Evolutionary conservation across 2,329 filamentous ascomycete genomes (phyloP), one percentile per base, ranked within the genome.

Genomic region (Neophaeococcomyces aloes): DNA sequence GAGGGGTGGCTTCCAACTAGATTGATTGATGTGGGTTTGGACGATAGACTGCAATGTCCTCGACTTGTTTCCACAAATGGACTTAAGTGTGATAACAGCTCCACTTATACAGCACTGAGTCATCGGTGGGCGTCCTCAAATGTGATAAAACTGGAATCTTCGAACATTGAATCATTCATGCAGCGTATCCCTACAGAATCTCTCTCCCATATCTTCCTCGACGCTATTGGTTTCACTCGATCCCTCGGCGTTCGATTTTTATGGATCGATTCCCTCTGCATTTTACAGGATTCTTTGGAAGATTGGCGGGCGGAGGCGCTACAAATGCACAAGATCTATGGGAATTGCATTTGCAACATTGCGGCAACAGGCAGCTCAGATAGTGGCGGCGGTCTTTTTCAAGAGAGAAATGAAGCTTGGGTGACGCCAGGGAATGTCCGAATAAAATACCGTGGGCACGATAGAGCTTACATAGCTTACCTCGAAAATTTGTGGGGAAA

Each of bases 321-420:
- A 5, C 14, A 33, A 4, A 42, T 42, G 38, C 23, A 15, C 8
- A n/a, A 14, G 4, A 23, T 42, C 25, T 42, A 42, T 18, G 25
- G 30, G 10, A 18, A 18, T 10, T 4, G 7, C 7, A 8, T 5
- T 17, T 14, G 18, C 21, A 38, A n/a, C 7, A 4, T 38, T 14
- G 10, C 21, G 8, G 25, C 36, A 4, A 8, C 36, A 27, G 18
- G 11, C 43, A 96, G 71, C 91, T 91, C 96, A 2, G 81, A 75
- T 29, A 67, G 67, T 17, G 15, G 3, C 8, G 17, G 15, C 19
- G 14, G 10, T 7, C 10, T 15, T 6, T 10, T 27, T 10, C 23
- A 10, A 27, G 10, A 14, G 21, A 44, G 15, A 30, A n/a, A n/a
- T n/a, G n/a, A n/a, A n/a, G n/a, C n/a, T n/a, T n/a, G n/a, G n/a